Evolutionary conservation across 495 filamentous ascomycete species (phyloP).

Genomic region (Chaetomidium leptoderma): DNA sequence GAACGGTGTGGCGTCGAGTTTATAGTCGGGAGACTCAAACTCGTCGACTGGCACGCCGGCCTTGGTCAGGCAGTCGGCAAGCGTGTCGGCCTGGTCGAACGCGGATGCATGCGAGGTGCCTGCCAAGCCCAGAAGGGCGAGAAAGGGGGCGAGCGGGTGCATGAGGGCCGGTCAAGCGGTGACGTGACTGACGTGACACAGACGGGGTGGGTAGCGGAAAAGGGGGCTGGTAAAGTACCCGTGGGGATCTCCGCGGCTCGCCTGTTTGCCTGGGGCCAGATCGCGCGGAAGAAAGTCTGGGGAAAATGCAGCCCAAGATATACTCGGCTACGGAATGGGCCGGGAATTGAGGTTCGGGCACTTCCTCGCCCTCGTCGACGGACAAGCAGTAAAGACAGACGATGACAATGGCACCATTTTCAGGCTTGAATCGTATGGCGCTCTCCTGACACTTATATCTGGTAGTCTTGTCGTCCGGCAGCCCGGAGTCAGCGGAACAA

Average conservation of each 20-base stretch:
- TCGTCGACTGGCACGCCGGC: constrained; percentile 33
- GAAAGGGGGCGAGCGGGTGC: constrained; percentile 16
- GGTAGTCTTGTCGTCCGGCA: not conserved
- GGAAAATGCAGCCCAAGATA: constrained; percentile 31
- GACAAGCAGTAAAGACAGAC: constrained; percentile 14
- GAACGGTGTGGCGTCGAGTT: constrained; percentile 39
- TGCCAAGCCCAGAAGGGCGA: constrained; percentile 27
- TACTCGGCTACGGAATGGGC: constrained; percentile 16
- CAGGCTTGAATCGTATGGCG: constrained; percentile 24
- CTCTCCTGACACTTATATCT: constrained; percentile 29
- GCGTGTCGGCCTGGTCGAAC: constrained; percentile 27
- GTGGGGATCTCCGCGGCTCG: constrained; percentile 21
- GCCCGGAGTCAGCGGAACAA: constrained; percentile 17
- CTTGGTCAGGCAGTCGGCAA: constrained; percentile 39
- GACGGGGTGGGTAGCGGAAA: constrained; percentile 8
- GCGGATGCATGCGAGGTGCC: constrained; percentile 12
- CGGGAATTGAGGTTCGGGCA: constrained; percentile 13
- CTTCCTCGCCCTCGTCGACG: constrained; percentile 11
- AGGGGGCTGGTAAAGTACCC: not conserved
- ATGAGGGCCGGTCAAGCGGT: constrained; percentile 2
- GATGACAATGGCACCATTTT: constrained; percentile 22
- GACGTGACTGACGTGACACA: constrained; percentile 14
- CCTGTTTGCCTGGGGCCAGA: constrained; percentile 6
- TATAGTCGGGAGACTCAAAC: constrained; percentile 36
- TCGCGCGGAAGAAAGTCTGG: constrained; percentile 30